These are phyloP conservation scores for Cladosporium halotolerans DNA, from an alignment of 2,329 filamentous ascomycete genomes.

Conservation along the genomic window DNA sequence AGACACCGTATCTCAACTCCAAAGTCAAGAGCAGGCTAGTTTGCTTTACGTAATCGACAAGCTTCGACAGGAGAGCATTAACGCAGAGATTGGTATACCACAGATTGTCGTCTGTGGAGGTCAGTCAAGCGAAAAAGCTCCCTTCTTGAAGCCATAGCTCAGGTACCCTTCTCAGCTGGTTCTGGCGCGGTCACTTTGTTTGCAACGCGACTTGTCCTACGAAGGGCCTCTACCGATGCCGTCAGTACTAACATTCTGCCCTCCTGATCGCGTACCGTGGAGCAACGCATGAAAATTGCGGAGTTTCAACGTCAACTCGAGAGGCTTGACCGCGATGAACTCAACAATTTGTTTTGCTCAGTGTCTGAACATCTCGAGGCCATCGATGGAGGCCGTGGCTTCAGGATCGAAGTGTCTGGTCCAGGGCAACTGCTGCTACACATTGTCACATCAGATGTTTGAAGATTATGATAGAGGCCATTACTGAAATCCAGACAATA, in stretches of 20 bases:
- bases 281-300: neutral
- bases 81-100: slow-evolving; percentile 15
- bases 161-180: neutral
- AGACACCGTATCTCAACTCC: neutral
- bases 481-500: too few species aligned
- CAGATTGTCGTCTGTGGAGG: slow-evolving; percentile 6
- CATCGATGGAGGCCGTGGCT: neutral
- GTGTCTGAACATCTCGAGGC: neutral
- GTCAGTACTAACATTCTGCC: neutral
- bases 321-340: neutral
- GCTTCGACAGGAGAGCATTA: neutral
- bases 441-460: too few species aligned
- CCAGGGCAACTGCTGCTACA: neutral
- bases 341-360: neutral
- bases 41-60: neutral
- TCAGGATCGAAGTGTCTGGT: neutral
- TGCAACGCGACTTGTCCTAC: neutral
- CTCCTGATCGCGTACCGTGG: neutral
- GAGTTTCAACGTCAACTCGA: neutral
- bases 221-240: neutral
- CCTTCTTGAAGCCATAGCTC: slow-evolving; percentile 1
- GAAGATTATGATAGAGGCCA: too few species aligned
- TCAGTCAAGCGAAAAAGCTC: slow-evolving; percentile 6
- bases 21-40: neutral
- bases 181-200: slow-evolving; percentile 31